Conservation (phyloP, 106 monocot genomes). For the Dioscorea zingiberensis region DNA sequence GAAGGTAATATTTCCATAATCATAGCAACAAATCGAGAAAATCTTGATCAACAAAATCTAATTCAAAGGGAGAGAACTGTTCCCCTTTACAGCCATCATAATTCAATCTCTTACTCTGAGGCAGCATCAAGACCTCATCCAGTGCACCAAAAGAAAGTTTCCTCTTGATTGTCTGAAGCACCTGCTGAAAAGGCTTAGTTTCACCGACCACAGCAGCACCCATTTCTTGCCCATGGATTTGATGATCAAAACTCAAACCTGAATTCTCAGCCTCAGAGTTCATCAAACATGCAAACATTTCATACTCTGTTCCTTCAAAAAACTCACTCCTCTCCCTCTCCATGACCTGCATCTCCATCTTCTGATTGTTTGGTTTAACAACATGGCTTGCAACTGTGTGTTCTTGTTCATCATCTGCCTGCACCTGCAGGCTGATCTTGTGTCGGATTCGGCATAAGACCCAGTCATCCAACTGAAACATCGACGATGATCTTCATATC, state of each 20-base stretch:
- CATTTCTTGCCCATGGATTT: not conserved
- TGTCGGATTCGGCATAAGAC: constrained; percentile 38
- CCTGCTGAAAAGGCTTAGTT: not conserved
- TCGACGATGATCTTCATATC: not conserved
- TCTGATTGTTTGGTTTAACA: not conserved
- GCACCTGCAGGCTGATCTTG: not conserved
- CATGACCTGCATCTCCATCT: not conserved
- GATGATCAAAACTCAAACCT: not conserved
- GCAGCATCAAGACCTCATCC: constrained; percentile 23
- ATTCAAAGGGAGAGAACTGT: not conserved
- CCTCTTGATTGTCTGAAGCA: constrained; percentile 17
- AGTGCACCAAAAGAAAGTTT: constrained; percentile 19
- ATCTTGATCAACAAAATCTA: constrained; percentile 1
- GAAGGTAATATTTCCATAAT: not conserved
- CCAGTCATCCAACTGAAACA: constrained; percentile 38
- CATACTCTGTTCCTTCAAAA: constrained; percentile 6
- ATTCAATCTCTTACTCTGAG: constrained; percentile 5
- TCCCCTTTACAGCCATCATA: not conserved
- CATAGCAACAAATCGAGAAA: not conserved
- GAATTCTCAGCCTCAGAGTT: too few species aligned
- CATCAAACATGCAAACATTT: constrained; percentile 1
- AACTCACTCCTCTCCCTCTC: not conserved
- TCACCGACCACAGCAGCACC: not conserved
- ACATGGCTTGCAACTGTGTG: too few species aligned
- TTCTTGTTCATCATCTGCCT: not conserved